Percentiles rank a stretch among this genome's conserved stretches.
phyloP scores from a whole-genome alignment of 2,329 filamentous ascomycete species.

The Arthroderma uncinatum region DNA sequence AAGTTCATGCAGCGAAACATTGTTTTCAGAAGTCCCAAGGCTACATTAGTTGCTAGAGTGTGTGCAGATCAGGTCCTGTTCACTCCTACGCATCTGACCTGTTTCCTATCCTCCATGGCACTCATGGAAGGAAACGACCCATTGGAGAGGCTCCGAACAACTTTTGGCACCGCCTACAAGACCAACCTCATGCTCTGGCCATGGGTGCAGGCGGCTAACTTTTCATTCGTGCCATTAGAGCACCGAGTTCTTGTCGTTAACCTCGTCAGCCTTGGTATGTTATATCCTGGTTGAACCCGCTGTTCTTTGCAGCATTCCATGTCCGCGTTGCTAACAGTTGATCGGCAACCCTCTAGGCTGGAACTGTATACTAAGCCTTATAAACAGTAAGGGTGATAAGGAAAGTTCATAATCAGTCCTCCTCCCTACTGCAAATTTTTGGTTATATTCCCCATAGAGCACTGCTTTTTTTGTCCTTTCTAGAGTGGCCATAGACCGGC shows the following conservation, averaged over 20 bases:
- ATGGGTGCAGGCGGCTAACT: constrained; percentile 72
- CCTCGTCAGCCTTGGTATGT: constrained; percentile 57
- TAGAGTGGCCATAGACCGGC: not conserved
- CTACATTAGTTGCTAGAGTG: constrained; percentile 67
- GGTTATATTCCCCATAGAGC: not conserved
- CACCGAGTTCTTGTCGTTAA: constrained; percentile 81
- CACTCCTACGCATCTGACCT: constrained; percentile 68
- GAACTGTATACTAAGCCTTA: constrained; percentile 49
- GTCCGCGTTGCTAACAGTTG: not conserved
- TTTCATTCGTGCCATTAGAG: constrained; percentile 72
- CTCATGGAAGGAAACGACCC: constrained; percentile 60
- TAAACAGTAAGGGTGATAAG: constrained; percentile 37
- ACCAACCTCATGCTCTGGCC: constrained; percentile 89
- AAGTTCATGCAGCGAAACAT: constrained; percentile 62
- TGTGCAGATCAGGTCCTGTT: constrained; percentile 71
- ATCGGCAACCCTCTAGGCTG: constrained; percentile 34
- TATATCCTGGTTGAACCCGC: no score
- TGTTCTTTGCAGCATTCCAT: not conserved
- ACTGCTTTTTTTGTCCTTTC: not conserved
- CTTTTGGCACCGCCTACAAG: constrained; percentile 59
- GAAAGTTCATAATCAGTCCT: not conserved
- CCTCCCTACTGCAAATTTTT: not conserved
- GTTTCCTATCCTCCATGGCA: constrained; percentile 78
- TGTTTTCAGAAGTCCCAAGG: constrained; percentile 51
- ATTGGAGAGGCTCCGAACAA: constrained; percentile 58